Base-by-base conservation (phyloP, 2,329 filamentous ascomycete genomes). In the Tothia fuscella region DNA sequence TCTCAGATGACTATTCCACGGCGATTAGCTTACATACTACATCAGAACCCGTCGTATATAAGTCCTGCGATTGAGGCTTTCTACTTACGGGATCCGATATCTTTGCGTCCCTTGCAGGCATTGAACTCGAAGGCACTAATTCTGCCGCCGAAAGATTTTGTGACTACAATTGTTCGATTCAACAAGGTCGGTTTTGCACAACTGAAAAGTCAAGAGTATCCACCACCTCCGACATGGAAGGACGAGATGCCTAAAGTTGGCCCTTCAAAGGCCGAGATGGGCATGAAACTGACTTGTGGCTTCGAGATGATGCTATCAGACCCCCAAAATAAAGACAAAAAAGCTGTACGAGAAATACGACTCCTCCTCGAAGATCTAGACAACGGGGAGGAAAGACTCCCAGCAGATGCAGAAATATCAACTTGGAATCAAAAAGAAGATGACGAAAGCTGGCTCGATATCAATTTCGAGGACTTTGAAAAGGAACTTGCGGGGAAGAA, bases 181-280 rank as follows among this genome's bases (percentile, higher is more conserved):
- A 94, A 87, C 3, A 86, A 80, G 56, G 80, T 93, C 0, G 76
- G 93, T 2, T 98, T 84, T 56, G 91, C 93, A 4, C 91, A 98
- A 56, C 63, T 98, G 6, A 82, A 80, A 46, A 87, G 84, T 13
- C 91, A 98, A 56, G 74, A 81, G 19, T 95, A 95, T 51, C 64
- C 65, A 38, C 66, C 76, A 1, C 70, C 82, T 0, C 77, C 77
- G 2, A 65, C 68, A 3, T 78, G 72, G 67, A 58, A 61, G 4
- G 59, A 56, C 2, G 65, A 64, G 6, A 50, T 71, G 4, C 22
- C 34, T 9, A 43, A 51, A 22, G 42, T 66, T 60, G 32, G 53
- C 48, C 16, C 51, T 56, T 14, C 53, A 51, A 41, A 60, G 52
- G 30, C 53, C 40, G 81, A 89, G 43, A 65, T 82, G 30, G 88